Conservation (phyloP, 495 filamentous ascomycete species). For the Platismatia glauca region DNA sequence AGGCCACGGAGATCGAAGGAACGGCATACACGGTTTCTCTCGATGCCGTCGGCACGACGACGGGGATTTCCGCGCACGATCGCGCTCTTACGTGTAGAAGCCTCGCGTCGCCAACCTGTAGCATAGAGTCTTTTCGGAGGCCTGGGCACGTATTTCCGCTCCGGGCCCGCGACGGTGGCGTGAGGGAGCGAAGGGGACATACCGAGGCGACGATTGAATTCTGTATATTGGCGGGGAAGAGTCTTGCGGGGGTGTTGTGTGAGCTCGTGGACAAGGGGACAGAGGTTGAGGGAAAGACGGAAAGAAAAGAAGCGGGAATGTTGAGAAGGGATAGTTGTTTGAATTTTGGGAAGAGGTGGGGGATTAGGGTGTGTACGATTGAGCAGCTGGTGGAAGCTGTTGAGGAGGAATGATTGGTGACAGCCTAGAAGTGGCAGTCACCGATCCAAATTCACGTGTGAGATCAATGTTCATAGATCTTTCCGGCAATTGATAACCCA, state of each 20-base stretch:
- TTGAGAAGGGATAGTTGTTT: constrained; percentile 87
- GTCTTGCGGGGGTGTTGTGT: constrained; percentile 70
- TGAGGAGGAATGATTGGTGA: too few species aligned
- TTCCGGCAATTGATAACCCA: too few species aligned
- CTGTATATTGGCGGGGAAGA: constrained; percentile 69
- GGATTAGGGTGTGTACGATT: constrained; percentile 89
- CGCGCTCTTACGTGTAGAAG: constrained; percentile 70
- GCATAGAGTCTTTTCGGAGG: constrained; percentile 55
- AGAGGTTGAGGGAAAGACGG: constrained; percentile 49
- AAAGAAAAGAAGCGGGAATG: constrained; percentile 67
- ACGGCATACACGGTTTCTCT: constrained; percentile 90
- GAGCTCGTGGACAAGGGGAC: constrained; percentile 77
- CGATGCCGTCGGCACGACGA: constrained; percentile 68
- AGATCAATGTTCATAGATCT: too few species aligned
- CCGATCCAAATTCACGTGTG: too few species aligned
- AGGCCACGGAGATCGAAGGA: constrained; percentile 71
- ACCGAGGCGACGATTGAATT: constrained; percentile 93
- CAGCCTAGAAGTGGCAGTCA: too few species aligned
- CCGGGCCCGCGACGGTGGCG: constrained; percentile 68
- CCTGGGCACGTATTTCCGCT: constrained; percentile 91
- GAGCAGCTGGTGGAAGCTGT: constrained; percentile 76
- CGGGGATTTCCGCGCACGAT: constrained; percentile 84
- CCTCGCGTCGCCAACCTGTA: constrained; percentile 60
- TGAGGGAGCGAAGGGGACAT: constrained; percentile 70
- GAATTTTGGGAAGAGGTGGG: constrained; percentile 79